These are phyloP conservation scores for Benincasa hispida DNA, from an alignment of 306 rosid genomes.

Conservation along the genomic window DNA sequence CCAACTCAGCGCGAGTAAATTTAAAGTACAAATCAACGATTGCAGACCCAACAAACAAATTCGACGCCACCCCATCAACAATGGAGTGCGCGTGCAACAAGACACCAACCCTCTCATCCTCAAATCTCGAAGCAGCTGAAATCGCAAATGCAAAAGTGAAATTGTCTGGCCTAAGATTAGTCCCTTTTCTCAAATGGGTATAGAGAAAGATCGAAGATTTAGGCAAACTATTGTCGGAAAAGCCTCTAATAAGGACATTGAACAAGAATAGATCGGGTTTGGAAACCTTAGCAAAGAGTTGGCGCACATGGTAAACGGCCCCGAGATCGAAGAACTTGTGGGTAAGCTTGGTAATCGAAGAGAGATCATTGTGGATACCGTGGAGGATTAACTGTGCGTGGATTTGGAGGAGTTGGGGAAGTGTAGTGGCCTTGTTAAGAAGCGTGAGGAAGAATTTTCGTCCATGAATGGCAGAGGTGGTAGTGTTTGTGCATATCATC, in stretches of 20 bases:
- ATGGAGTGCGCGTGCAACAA: constrained; percentile 53
- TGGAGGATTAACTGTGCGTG: constrained; percentile 68
- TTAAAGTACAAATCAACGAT: constrained; percentile 52
- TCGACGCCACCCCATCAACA: constrained; percentile 47
- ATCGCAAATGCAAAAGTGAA: constrained; percentile 53
- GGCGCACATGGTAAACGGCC: constrained; percentile 50
- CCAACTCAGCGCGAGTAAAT: constrained; percentile 37
- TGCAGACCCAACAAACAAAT: constrained; percentile 54
- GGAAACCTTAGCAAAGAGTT: constrained; percentile 51
- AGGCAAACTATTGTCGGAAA: constrained; percentile 38
- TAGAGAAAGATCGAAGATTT: constrained; percentile 45
- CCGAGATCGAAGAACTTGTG: constrained; percentile 63
- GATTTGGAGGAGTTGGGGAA: constrained; percentile 44
- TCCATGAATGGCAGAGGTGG: constrained; percentile 13
- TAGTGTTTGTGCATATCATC: constrained; percentile 24
- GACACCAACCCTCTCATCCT: constrained; percentile 30
- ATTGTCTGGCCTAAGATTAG: constrained; percentile 47
- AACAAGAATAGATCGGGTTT: constrained; percentile 72
- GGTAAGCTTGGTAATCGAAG: constrained; percentile 70
- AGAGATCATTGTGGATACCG: constrained; percentile 55
- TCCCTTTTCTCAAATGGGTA: constrained; percentile 35
- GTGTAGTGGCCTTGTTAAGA: constrained; percentile 31
- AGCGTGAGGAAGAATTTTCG: constrained; percentile 39
- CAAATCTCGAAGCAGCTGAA: constrained; percentile 35
- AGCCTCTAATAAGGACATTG: constrained; percentile 67